A percentile compares a stretch with the other conserved stretches of the same genome.
These are phyloP conservation scores for Zygoascus bituminiphila DNA, from an alignment of 805 yeast genomes.

Conservation along the genomic window DNA sequence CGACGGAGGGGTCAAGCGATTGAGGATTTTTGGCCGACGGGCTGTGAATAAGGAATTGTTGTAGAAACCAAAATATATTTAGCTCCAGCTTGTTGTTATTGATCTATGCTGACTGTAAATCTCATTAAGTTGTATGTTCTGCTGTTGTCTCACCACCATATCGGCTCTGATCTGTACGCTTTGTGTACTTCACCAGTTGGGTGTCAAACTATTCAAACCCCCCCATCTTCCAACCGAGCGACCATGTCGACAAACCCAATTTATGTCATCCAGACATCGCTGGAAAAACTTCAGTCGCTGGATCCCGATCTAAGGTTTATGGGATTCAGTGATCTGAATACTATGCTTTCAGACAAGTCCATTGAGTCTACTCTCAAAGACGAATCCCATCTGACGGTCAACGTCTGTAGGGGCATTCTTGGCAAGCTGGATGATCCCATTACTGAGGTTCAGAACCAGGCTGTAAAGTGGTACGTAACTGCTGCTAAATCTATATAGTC, in stretches of 20 bases:
- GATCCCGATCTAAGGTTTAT: constrained; percentile 80
- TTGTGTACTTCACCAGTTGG: no score
- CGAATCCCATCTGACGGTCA: constrained; percentile 21
- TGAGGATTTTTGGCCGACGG: constrained; percentile 63
- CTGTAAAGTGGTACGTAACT: constrained; percentile 39
- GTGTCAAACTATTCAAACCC: no score
- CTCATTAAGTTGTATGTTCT: no score
- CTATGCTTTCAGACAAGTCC: constrained; percentile 22
- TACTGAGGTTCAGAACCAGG: constrained; percentile 68
- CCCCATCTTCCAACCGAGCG: background rate
- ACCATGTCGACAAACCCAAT: constrained; percentile 4
- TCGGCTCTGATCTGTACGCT: no score
- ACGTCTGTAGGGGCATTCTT: constrained; percentile 35
- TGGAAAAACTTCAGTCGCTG: constrained; percentile 17
- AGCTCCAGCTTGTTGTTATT: background rate
- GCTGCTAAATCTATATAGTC: background rate
- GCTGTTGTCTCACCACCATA: no score
- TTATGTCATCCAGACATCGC: constrained; percentile 7
- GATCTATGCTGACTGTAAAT: background rate
- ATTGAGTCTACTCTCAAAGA: constrained; percentile 22
- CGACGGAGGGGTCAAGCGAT: constrained; percentile 93
- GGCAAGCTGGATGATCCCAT: constrained; percentile 49
- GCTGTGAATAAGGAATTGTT: background rate
- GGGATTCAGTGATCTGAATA: constrained; percentile 71
- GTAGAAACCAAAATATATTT: background rate